Conservation (phyloP, 73 alveolate species). For the Breviolum minutum region DNA sequence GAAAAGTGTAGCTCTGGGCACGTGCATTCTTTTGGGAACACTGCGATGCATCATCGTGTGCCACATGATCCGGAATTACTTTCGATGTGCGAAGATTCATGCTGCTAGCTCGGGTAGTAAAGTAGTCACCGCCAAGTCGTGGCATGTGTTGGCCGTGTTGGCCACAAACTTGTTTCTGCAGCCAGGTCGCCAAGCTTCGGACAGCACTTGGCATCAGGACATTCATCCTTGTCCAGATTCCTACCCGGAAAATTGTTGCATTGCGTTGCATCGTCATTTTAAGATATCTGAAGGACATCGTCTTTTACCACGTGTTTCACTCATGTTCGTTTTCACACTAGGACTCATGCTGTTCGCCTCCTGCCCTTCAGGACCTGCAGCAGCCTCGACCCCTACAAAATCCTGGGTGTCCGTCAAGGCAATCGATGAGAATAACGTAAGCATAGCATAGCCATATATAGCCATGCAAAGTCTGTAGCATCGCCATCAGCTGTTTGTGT, state of each 20-base stretch:
- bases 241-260: not conserved
- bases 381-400: slow-evolving; percentile 32
- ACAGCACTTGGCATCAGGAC: not conserved
- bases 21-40: not conserved
- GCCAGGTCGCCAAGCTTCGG: slow-evolving; percentile 11
- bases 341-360: not conserved
- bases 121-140: not conserved
- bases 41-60: not conserved
- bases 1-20: no score
- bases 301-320: not conserved
- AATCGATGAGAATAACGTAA: not conserved
- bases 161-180: not conserved
- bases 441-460: not conserved
- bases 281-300: not conserved
- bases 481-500: not conserved
- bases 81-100: not conserved
- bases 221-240: not conserved
- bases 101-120: not conserved
- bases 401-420: slow-evolving; percentile 62
- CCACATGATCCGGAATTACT: not conserved
- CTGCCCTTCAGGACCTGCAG: not conserved
- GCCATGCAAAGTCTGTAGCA: not conserved
- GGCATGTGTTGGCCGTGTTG: not conserved
- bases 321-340: not conserved
- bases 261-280: not conserved